Base-by-base conservation (phyloP, 2,329 filamentous ascomycete genomes). In the Claviceps pazoutovae region DNA sequence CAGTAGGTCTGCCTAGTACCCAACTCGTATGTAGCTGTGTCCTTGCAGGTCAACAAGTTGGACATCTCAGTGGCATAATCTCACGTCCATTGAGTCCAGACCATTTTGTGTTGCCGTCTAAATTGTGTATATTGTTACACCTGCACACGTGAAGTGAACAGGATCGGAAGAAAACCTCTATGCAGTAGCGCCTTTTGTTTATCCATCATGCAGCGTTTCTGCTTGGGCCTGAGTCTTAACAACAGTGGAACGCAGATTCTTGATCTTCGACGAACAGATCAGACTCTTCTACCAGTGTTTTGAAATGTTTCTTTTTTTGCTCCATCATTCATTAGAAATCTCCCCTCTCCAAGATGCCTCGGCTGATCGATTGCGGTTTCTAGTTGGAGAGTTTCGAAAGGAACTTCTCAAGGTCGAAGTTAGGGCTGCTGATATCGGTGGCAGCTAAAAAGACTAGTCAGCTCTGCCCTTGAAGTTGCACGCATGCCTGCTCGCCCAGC, bases 341-440 rank as follows among this genome's bases (percentile, higher is more conserved):
- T 26, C 19, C 19, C 49, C 45, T 37, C 26, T 21, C 14, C 17
- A 34, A 39, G 44, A 44, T 11, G 42, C 48, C 7, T 23, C 46
- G 16, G 26, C 43, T 50, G 30, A 13, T 16, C n/a, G 21, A 38
- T 68, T 72, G 79, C 60, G 74, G 67, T 64, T 69, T 77, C 64
- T 76, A 68, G 66, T 74, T 70, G 58, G 70, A 61, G 61, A 88
- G 71, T 61, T 79, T 75, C 63, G 80, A 78, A 68, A 95, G 72
- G 69, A 81, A 88, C 61, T 86, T 83, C 76, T 97, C 91, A 61
- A 97, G 77, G 68, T 98, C 90, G 74, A 97, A 97, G 65, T 89
- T 88, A 65, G 89, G 82, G 74, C 93, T 82, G 65, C 84, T 80
- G 55, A 84, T 84, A 72, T 97, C 84, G 54, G 63, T 63, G 48